Evolutionary conservation across 1,139 yeast species (phyloP), one percentile per base, ranked within the genome.

Genomic region (Saccharomyces hybrid): DNA sequence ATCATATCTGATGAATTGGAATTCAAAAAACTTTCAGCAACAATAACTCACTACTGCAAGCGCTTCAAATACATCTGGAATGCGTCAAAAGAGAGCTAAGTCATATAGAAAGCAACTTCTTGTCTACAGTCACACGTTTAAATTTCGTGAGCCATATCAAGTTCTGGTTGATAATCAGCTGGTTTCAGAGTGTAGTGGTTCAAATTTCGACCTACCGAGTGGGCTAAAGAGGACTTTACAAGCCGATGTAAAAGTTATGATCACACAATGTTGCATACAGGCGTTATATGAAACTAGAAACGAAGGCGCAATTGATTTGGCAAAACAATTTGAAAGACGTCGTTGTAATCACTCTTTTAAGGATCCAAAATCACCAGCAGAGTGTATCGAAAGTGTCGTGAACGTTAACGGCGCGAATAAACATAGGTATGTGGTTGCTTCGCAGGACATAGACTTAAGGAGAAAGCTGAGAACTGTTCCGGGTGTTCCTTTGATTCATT

Each of bases 71-170:
- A 38, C 24, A 38, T 19, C 12, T 24, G 48, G 34, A 55, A 93
- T 93, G 99, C 89, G 96, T 78, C 96, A 91, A 72, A 91, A 91
- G 72, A 80, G 99, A 71, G 96, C 97, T 54, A 93, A 93, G 71
- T 79, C 95, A 2, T 93, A 95, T 73, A 84, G 91, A 70, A 93
- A 91, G 75, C 96, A 88, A 69, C 86, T 93, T 87, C 81, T 83
- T 64, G 85, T 88, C 54, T 86, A 89, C 66, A 80, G 81, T 60
- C 86, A 89, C 69, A 80, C 95, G 26, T 93, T 93, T 79, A 88
- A 88, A 67, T 93, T 95, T 76, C 81, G 97, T 66, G 91, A 88
- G 62, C 99, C 99, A 1, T 91, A 85, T 65, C 99, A 93, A 73
- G 84, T 90, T 27, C 71, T 87, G 26, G 84, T 91, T 4, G 99